Base-by-base conservation (phyloP, 2,329 filamentous ascomycete species). In the Paracorniculantispora psalliotae region DNA sequence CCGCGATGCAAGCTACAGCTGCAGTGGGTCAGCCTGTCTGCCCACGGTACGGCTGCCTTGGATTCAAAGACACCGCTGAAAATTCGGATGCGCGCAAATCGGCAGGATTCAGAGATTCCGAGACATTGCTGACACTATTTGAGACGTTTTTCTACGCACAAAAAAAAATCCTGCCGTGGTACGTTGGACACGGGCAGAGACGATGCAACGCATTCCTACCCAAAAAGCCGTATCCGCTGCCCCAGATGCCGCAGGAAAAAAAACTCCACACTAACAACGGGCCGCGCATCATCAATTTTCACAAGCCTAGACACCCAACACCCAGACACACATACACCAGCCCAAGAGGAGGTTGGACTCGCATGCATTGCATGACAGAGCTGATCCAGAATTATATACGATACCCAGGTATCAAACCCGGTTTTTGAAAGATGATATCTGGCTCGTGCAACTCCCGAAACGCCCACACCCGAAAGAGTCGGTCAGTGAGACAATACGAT, bases 211-310 rank as follows among this genome's bases (percentile, higher is more conserved):
- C 33, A 57, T 57, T 57, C 54, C 30, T 49, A 35, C 54, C 54
- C 41, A 47, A 52, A 33, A 19, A 26, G 28, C 33, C 10, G 10
- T 13, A 21, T 28, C 53, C 43, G 53, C 53, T 30, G 21, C 28
- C 53, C 30, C 53, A 47, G 53, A 39, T 46, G 26, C 44, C 44
- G 21, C 30, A n/a, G n/a, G n/a, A n/a, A n/a, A n/a, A n/a, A 33
- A 25, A 54, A 30, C 54, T 28, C 43, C 54, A 48, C 54, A 37
- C 21, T 49, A 41, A 25, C 54, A 57, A 57, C 44, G 54, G 54
- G 44, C 54, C 54, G 54, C 17, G 52, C 55, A 54, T 39, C 55
- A 57, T 52, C 46, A 41, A 12, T 57, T 58, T 43, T 44, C 39
- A 53, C 35, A 43, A 53, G 49, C n/a, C n/a, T n/a, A n/a, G n/a